A percentile compares a stretch with the other conserved stretches of the same genome.
Evolutionary conservation across 306 rosid genomes (phyloP).

Genomic region (Vigna trinervia): DNA sequence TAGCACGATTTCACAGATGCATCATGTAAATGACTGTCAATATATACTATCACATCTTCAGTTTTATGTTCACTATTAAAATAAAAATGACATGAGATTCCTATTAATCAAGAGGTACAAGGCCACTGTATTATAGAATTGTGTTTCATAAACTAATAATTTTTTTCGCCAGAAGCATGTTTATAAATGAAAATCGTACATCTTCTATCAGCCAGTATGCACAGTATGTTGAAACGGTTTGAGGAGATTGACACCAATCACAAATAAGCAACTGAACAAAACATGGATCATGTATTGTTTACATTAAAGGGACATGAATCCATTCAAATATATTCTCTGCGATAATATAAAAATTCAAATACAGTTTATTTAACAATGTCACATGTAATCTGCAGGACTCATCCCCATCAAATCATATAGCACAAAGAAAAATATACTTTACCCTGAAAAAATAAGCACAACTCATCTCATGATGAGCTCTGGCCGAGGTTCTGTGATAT

Average conservation of each 20-base stretch:
- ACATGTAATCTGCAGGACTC: constrained; percentile 42
- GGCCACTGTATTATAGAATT: not conserved
- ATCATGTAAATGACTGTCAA: not conserved
- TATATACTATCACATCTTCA: not conserved
- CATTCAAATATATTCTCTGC: constrained; percentile 14
- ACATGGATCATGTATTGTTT: not conserved
- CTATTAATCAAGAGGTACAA: not conserved
- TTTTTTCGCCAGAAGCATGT: not conserved
- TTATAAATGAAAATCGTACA: not conserved
- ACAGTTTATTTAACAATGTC: constrained; percentile 40
- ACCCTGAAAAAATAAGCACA: constrained; percentile 25
- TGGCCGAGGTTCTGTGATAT: constrained; percentile 55
- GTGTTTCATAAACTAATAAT: not conserved
- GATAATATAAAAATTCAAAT: constrained; percentile 12
- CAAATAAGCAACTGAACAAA: constrained; percentile 10
- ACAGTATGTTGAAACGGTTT: constrained; percentile 3
- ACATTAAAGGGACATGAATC: constrained; percentile 6
- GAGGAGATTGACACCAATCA: constrained; percentile 6
- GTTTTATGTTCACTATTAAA: not conserved
- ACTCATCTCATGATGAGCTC: constrained; percentile 48
- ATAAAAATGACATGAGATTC: not conserved
- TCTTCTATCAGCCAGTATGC: not conserved
- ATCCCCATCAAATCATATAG: constrained; percentile 39
- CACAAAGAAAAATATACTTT: constrained; percentile 23
- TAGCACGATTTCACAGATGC: not conserved